A percentile compares a stretch with the other conserved stretches of the same genome.
These are phyloP conservation scores for Wickerhamiella sorbophila DNA, from an alignment of 805 yeast genomes.

Conservation along the genomic window DNA sequence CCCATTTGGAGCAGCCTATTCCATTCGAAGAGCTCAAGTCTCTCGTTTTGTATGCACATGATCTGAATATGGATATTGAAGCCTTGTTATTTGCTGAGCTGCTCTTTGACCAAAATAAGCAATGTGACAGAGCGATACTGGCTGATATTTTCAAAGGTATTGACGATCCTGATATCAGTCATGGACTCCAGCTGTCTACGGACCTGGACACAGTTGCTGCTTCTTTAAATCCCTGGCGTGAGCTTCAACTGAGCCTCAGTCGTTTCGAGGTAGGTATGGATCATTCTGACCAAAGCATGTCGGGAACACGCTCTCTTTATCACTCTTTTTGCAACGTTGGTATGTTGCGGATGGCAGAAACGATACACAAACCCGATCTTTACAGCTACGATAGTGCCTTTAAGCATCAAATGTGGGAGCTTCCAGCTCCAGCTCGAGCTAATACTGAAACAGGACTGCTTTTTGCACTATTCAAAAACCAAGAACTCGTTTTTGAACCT, in stretches of 20 bases:
- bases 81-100: neutral
- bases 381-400: slow-evolving; percentile 33
- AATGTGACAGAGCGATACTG: neutral
- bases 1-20: neutral
- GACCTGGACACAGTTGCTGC: slow-evolving; percentile 1
- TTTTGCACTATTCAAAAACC: slow-evolving; percentile 36
- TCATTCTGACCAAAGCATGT: too few relatives aligned
- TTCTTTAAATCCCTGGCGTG: slow-evolving; percentile 7
- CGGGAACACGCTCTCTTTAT: neutral
- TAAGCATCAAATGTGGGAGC: slow-evolving; percentile 67
- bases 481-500: neutral
- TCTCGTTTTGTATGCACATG: neutral
- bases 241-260: slow-evolving; percentile 5
- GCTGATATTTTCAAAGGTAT: neutral
- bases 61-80: neutral
- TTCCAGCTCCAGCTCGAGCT: slow-evolving; percentile 35
- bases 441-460: slow-evolving; percentile 32
- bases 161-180: slow-evolving; percentile 2
- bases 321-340: slow-evolving; percentile 6
- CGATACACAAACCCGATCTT: neutral
- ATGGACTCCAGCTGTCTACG: neutral
- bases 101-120: neutral
- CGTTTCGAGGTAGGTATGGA: neutral
- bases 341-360: slow-evolving; percentile 10
- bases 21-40: neutral